Conservation (phyloP, 1,139 yeast species). For the Barnettozyma hawaiiensis region DNA sequence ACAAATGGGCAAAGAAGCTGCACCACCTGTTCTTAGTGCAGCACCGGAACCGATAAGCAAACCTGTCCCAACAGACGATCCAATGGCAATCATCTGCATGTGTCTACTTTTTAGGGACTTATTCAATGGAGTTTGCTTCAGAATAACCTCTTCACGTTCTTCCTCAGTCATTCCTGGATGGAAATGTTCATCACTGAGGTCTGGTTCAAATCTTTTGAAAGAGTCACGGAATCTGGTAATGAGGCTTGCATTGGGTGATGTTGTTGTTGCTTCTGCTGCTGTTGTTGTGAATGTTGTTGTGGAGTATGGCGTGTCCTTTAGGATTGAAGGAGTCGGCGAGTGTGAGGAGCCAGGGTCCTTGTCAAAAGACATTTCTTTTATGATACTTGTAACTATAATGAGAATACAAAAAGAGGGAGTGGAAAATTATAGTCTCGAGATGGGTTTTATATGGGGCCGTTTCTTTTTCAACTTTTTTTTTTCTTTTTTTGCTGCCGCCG, state of each 20-base stretch:
- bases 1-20: slow-evolving; percentile 55
- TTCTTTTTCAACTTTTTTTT: slow-evolving; percentile 40
- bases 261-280: neutral
- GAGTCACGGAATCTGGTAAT: slow-evolving; percentile 6
- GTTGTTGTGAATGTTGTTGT: neutral
- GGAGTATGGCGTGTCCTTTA: slow-evolving; percentile 1
- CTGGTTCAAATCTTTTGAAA: slow-evolving; percentile 11
- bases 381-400: neutral
- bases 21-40: slow-evolving; percentile 60
- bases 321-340: neutral
- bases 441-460: neutral
- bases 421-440: neutral
- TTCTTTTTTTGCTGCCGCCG: neutral
- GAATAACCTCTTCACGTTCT: slow-evolving; percentile 14
- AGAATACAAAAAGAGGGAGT: neutral
- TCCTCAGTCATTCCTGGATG: slow-evolving; percentile 16
- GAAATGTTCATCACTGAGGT: slow-evolving; percentile 11
- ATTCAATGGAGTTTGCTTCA: slow-evolving; percentile 26
- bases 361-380: neutral
- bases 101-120: slow-evolving; percentile 36
- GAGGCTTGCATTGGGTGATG: neutral
- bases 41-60: slow-evolving; percentile 57
- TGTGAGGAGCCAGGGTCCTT: too few species aligned
- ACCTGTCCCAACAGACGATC: slow-evolving; percentile 65
- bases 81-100: slow-evolving; percentile 62